These are phyloP conservation scores for Talaromyces sp. DNA, from an alignment of 2,329 filamentous ascomycete genomes.

Conservation along the genomic window DNA sequence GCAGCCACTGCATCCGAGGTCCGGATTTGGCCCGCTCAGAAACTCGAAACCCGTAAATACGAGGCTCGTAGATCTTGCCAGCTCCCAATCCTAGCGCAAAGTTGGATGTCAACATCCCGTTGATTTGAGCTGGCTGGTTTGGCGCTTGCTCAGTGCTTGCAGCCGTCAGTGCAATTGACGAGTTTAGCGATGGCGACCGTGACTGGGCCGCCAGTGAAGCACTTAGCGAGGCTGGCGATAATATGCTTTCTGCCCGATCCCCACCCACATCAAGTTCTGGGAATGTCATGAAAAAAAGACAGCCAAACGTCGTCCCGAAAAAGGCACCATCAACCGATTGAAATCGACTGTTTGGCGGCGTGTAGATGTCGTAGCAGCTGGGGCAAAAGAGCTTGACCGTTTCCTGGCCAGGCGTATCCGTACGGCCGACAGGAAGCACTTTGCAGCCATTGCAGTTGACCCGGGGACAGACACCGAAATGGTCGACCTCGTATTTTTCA, in stretches of 20 bases:
- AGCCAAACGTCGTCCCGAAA: slow-evolving; percentile 95
- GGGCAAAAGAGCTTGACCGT: slow-evolving; percentile 99
- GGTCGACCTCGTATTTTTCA: slow-evolving; percentile 95
- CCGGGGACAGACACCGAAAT: slow-evolving; percentile 94
- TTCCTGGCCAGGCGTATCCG: slow-evolving; percentile 91
- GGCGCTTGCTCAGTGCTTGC: slow-evolving; percentile 32
- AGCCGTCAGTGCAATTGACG: slow-evolving; percentile 19
- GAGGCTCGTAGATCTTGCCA: slow-evolving; percentile 84
- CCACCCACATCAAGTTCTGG: slow-evolving; percentile 81
- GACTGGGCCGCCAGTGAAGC: slow-evolving; percentile 23
- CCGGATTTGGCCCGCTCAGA: slow-evolving; percentile 85
- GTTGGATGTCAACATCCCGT: slow-evolving; percentile 82
- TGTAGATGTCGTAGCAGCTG: slow-evolving; percentile 93
- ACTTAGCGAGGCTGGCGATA: slow-evolving; percentile 23
- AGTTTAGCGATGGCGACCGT: slow-evolving; percentile 26
- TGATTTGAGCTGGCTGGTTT: slow-evolving; percentile 57
- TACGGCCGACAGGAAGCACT: slow-evolving; percentile 87
- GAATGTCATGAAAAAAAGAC: slow-evolving; percentile 97
- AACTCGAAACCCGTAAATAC: slow-evolving; percentile 94
- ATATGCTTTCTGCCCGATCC: slow-evolving; percentile 56
- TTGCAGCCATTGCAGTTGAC: slow-evolving; percentile 87
- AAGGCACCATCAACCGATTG: slow-evolving; percentile 97
- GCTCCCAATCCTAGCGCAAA: slow-evolving; percentile 81
- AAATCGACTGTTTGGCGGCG: slow-evolving; percentile 93
- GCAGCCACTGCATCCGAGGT: slow-evolving; percentile 94